Conservation (phyloP, 2,329 filamentous ascomycete species). For the Leptographium lundbergii region DNA sequence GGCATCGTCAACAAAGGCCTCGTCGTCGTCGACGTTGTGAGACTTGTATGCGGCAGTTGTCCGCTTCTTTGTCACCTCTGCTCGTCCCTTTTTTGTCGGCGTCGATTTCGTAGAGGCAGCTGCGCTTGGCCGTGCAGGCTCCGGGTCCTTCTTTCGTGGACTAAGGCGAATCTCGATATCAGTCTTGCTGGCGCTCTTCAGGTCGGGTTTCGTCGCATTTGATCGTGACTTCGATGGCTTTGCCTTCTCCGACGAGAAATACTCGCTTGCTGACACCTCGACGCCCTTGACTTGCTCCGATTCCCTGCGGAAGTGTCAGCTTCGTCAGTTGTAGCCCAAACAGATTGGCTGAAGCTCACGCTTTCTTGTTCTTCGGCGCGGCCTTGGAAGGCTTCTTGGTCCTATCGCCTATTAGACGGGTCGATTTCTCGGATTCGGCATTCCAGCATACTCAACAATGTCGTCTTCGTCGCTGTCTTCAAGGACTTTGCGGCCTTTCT, state of each 20-base stretch:
- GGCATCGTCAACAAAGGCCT: conserved; percentile 52
- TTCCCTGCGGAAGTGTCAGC: conserved; percentile 15
- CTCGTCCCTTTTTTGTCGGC: conserved; percentile 18
- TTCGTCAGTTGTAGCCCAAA: too few relatives aligned
- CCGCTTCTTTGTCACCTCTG: conserved; percentile 22
- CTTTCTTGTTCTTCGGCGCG: conserved; percentile 40
- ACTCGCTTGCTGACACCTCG: conserved; percentile 42
- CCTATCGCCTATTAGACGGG: conserved; percentile 16
- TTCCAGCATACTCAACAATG: conserved; percentile 20
- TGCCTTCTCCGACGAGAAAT: conserved; percentile 35
- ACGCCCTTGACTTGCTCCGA: conserved; percentile 32
- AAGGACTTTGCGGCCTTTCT: conserved; percentile 17
- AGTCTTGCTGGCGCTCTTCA: conserved; percentile 24
- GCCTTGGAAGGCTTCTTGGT: conserved; percentile 44
- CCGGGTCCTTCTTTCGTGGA: conserved; percentile 30
- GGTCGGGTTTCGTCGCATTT: conserved; percentile 28
- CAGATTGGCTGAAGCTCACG: conserved; percentile 22
- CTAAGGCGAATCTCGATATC: conserved; percentile 38
- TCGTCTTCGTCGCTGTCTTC: conserved; percentile 15
- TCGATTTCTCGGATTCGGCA: neutral
- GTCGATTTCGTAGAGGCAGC: neutral
- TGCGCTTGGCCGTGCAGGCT: conserved; percentile 2
- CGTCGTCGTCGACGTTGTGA: conserved; percentile 31
- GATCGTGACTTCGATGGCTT: conserved; percentile 22
- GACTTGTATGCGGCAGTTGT: conserved; percentile 27